These are phyloP conservation scores for Erucastrum elatum DNA, from an alignment of 345 rosid species.

Conservation along the genomic window DNA sequence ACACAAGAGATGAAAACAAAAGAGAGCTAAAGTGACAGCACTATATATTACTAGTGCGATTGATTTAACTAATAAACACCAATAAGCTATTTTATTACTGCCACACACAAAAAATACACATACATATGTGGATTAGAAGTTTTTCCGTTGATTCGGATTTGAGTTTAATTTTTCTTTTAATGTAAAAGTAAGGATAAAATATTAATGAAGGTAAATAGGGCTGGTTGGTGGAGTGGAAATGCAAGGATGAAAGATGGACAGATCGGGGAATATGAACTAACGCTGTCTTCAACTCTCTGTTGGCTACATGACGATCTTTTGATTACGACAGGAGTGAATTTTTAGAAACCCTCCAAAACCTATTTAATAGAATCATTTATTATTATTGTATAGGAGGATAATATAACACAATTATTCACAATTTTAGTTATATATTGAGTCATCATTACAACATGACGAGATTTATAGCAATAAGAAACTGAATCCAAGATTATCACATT, in stretches of 20 bases:
- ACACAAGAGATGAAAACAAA: not conserved
- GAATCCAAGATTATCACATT: not conserved
- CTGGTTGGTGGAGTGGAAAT: constrained; percentile 34
- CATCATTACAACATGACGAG: not conserved
- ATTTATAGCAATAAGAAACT: not conserved
- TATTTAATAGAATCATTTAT: constrained; percentile 20
- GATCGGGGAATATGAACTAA: constrained; percentile 34
- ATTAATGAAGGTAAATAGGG: constrained; percentile 35
- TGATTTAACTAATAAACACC: constrained; percentile 4
- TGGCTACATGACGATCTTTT: constrained; percentile 33
- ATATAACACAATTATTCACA: not conserved
- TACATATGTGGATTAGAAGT: not conserved
- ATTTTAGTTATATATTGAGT: not conserved
- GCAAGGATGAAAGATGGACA: constrained; percentile 14
- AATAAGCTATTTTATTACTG: not conserved
- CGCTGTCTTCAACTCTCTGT: constrained; percentile 34
- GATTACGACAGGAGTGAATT: constrained; percentile 27
- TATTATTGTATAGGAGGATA: constrained; percentile 1
- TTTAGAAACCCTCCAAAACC: constrained; percentile 38
- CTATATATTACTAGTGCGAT: not conserved
- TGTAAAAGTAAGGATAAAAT: constrained; percentile 13
- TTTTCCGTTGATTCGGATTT: not conserved
- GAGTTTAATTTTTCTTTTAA: not conserved
- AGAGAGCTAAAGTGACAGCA: not conserved
- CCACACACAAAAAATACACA: not conserved